Percentiles rank a stretch among this genome's conserved stretches.
Conservation (phyloP, 2,329 filamentous ascomycete genomes). For the Domatiomyces catenatus region DNA sequence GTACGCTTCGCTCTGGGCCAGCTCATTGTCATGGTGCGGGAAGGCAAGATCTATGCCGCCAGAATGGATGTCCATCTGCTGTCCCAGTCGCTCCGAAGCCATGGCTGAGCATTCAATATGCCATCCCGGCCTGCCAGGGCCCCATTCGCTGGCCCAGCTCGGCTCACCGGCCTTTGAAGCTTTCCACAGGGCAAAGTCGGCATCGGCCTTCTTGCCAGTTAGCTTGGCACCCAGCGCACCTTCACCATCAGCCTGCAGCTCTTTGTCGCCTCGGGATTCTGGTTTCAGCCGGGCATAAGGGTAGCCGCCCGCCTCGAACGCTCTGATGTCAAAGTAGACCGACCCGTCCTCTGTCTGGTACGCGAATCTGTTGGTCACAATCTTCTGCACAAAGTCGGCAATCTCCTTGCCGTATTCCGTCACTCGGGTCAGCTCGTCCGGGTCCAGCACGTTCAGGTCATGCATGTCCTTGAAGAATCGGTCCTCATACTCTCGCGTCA, state of each 20-base stretch:
- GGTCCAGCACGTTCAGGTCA: conserved; percentile 66
- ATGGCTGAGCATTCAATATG: conserved; percentile 96
- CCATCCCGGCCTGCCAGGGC: conserved; percentile 78
- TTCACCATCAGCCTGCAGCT: conserved; percentile 75
- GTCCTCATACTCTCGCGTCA: conserved; percentile 75
- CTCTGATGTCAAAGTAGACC: conserved; percentile 82
- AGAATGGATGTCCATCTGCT: conserved; percentile 80
- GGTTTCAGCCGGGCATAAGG: conserved; percentile 74
- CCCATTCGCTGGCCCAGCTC: conserved; percentile 78
- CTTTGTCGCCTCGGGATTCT: conserved; percentile 69
- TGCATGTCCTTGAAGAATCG: conserved; percentile 81
- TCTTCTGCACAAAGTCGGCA: conserved; percentile 64
- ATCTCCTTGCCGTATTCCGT: conserved; percentile 86
- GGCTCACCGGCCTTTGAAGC: conserved; percentile 83
- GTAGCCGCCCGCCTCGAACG: conserved; percentile 73
- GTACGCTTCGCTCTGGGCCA: conserved; percentile 82
- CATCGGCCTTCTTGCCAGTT: conserved; percentile 54
- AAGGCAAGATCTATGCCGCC: conserved; percentile 85
- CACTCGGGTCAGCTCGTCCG: conserved; percentile 73
- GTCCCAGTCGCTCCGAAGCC: conserved; percentile 76
- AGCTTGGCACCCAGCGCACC: conserved; percentile 50
- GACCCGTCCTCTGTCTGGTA: conserved; percentile 64
- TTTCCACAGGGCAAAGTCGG: conserved; percentile 92
- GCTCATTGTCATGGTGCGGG: conserved; percentile 83
- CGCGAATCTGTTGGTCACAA: conserved; percentile 72